Evolutionary conservation across 148 eudicot genomes (phyloP).

Genomic region (Oxyria digyna): DNA sequence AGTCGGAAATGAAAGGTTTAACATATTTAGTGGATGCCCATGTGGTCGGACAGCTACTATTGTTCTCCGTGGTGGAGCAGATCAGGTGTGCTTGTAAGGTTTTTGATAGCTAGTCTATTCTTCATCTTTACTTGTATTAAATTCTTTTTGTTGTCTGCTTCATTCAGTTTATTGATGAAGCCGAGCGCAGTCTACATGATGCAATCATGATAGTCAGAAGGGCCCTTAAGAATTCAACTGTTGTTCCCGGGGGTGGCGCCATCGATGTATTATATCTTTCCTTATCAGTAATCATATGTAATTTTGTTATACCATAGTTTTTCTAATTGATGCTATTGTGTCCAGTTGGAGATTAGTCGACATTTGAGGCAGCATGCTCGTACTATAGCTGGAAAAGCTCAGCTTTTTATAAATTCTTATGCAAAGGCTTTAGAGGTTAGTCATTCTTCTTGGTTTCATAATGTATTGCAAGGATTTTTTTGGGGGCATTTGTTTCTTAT

Average conservation of each 20-base stretch:
- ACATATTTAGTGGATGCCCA: slow-evolving; percentile 94
- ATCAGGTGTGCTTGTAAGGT: slow-evolving; percentile 47
- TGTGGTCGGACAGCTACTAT: slow-evolving; percentile 89
- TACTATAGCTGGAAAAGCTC: slow-evolving; percentile 83
- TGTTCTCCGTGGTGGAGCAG: slow-evolving; percentile 99
- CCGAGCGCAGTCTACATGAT: slow-evolving; percentile 95
- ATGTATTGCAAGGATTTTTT: not conserved
- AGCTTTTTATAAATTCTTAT: slow-evolving; percentile 84
- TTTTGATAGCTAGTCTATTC: not conserved
- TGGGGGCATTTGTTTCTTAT: not conserved
- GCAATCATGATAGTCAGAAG: slow-evolving; percentile 99
- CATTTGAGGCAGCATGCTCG: slow-evolving; percentile 91
- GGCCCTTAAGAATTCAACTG: slow-evolving; percentile 89
- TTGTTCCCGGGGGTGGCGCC: slow-evolving; percentile 97
- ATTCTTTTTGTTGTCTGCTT: slow-evolving; percentile 10
- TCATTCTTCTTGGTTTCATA: not conserved
- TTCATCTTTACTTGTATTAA: not conserved
- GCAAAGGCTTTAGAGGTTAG: slow-evolving; percentile 96
- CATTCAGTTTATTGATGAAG: slow-evolving; percentile 91
- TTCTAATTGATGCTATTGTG: not conserved
- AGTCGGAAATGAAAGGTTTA: slow-evolving; percentile 95
- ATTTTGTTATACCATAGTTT: not conserved
- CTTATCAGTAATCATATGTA: not conserved
- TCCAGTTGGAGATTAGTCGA: slow-evolving; percentile 89
- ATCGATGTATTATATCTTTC: slow-evolving; percentile 52